Base-by-base conservation (phyloP, 83 land plant species). In the Picea abies region DNA sequence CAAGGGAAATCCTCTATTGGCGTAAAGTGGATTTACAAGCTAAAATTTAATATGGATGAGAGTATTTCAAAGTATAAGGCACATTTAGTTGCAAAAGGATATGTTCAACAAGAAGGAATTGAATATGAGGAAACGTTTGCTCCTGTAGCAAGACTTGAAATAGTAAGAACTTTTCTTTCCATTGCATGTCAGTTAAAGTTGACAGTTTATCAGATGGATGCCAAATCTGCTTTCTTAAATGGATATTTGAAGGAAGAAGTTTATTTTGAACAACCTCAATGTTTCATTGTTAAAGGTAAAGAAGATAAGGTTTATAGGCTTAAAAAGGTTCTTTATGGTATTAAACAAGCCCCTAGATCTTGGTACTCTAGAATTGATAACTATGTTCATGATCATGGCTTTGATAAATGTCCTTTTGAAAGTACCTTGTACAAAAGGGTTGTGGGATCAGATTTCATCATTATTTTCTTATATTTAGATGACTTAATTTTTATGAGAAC, bases 211-310 rank as follows among this genome's bases (percentile, higher is more conserved):
- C 85, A 85, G 63, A 20, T 85, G 11, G 82, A 80, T 65, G 82
- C 6, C 0, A 80, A 80, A 66, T 80, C 52, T 9, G 71, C 82
- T 6, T 80, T 80, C 32, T 47, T 80, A 65, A 63, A 80, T 63
- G 35, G 72, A 4, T 17, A 26, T 22, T 65, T 80, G 2, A 35
- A 80, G 14, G 82, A 80, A 65, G 72, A 65, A 22, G 82, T 80
- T 63, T 80, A 64, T 63, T 72, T 80, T 14, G 82, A 80, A 12
- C 82, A 80, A 80, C 71, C 82, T 16, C 72, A 12, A 64, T 72
- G 82, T 1, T 81, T 39, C 15, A 29, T 37, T 17, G 20, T 44
- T 39, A 15, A 64, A n/a, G 19, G 75, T 39, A 22, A 81, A 37
- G 49, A 81, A 65, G 9, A 65, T 9, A 81, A 81, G 29, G 60